Evolutionary conservation across 805 yeast species (phyloP), one percentile per base, ranked within the genome.

Genomic region (Suhomyces pyralidae): DNA sequence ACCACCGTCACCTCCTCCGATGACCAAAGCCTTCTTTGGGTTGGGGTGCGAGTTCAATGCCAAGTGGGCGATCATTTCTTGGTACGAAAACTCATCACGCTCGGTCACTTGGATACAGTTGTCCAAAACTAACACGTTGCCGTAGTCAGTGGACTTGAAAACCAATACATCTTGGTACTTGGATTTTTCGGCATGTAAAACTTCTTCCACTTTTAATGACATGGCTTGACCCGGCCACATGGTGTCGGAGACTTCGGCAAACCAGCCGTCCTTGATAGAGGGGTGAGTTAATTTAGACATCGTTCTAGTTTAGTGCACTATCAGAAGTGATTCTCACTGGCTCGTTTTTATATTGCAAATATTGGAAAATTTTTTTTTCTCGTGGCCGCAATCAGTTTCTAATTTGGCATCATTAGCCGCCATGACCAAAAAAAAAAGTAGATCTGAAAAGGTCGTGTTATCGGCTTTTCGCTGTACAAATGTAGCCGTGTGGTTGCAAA

Each of bases 181-280:
- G 55, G 97, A 89, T 71, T 86, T 81, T 70, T 87, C 96, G 56
- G 82, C 87, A 74, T 88, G 91, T 59, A 93, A 80, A 50, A 93
- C 82, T 71, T 91, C 84, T 61, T 93, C 90, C 53, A 93, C 98
- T 58, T 85, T 82, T 61, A 93, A 79, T 49, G 91, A 82, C 94
- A 94, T 86, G 61, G 97, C 98, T 80, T 92, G 97, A 59, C 99
- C 99, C 28, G 99, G 98, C 96, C 97, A 93, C 90, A 90, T 88
- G 68, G 96, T 89, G 71, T 92, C 90, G 60, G 96, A 88, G 70
- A 88, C 80, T 74, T 93, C 99, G 64, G 93, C 85, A 77, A 93
- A 93, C 99, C 99, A 93, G 66, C 97, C 97, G 73, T 94, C 91
- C 68, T 80, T 79, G 64, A 81, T 73, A 50, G 81, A 69, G 34